A percentile compares a stretch with the other conserved stretches of the same genome.
These are phyloP conservation scores for Mortierella claussenii DNA, from an alignment of 192 early-diverging fungal species.

Conservation along the genomic window DNA sequence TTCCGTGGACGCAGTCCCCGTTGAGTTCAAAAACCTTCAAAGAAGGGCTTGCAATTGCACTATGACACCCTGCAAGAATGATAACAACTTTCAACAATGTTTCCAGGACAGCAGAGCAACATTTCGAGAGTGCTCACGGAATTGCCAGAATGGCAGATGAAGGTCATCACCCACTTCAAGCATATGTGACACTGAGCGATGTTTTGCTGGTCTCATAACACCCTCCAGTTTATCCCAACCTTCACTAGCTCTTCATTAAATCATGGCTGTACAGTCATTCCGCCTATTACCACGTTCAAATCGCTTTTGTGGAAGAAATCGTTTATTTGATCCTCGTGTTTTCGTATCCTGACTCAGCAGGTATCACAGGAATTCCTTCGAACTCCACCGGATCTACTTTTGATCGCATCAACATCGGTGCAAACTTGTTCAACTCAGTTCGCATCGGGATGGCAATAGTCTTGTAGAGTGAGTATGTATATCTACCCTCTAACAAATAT, in stretches of 20 bases:
- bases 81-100: background rate
- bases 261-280: background rate
- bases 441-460: background rate
- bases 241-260: background rate
- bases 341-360: background rate
- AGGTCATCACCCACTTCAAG: background rate
- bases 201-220: background rate
- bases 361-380: slow-evolving; percentile 4
- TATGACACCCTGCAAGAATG: background rate
- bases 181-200: background rate
- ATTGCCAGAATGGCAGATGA: no score
- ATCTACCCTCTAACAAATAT: slow-evolving; percentile 6
- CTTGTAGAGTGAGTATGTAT: slow-evolving; percentile 8
- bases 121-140: no score
- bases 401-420: slow-evolving; percentile 17
- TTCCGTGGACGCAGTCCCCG: background rate
- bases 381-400: slow-evolving; percentile 10
- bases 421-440: background rate
- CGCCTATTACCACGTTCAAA: background rate
- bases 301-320: background rate
- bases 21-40: background rate
- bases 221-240: background rate
- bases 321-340: background rate
- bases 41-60: background rate
- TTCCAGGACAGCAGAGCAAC: background rate